Base-by-base conservation (phyloP, 2,329 filamentous ascomycete genomes). In the Alternaria gansuensis region DNA sequence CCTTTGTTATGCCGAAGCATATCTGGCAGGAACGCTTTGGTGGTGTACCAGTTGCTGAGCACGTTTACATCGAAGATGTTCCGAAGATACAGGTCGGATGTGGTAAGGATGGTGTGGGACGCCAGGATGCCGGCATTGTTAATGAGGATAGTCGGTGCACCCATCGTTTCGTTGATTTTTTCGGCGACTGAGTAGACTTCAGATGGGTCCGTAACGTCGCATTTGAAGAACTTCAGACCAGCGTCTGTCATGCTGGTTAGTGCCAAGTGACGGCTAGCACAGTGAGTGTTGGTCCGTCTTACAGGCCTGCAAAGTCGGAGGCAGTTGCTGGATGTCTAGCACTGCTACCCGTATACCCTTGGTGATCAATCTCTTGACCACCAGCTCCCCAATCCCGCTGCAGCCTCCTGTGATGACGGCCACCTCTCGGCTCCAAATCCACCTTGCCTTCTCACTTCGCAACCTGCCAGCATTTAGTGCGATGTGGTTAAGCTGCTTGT, bases 1-100 rank as follows among this genome's bases (percentile, higher is more conserved):
- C 85, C 85, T 71, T 68, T 81, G 55, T 77, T 72, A 17, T 64
- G 51, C 3, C 59, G 51, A 21, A 78, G 67, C 76, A 78, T 78
- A 44, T 68, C 66, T 3, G 76, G 76, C 6, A 78, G 57, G 57
- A 78, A 78, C 0, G 70, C 75, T 31, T 73, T 69, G 45, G 69
- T 64, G 0, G 71, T 75, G n/a, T 66, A 69, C 65, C 68, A 78
- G 50, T 78, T 73, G 51, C 69, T 74, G 5, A 78, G 63, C n/a
- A 77, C 60, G 48, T 78, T 78, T 37, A 78, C 72, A 10, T 71
- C 71, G 56, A 77, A 76, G 24, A 78, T 73, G 55, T 73, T 77
- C 9, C 63, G 58, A 14, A 78, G 64, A 29, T 68, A 72, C 7
- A 66, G 67, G 9, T 74, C 70, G 2, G 60, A 60, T 0, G 75